phyloP scores from a whole-genome alignment of 2,329 filamentous ascomycete genomes.

The Lachnellula willkommii region DNA sequence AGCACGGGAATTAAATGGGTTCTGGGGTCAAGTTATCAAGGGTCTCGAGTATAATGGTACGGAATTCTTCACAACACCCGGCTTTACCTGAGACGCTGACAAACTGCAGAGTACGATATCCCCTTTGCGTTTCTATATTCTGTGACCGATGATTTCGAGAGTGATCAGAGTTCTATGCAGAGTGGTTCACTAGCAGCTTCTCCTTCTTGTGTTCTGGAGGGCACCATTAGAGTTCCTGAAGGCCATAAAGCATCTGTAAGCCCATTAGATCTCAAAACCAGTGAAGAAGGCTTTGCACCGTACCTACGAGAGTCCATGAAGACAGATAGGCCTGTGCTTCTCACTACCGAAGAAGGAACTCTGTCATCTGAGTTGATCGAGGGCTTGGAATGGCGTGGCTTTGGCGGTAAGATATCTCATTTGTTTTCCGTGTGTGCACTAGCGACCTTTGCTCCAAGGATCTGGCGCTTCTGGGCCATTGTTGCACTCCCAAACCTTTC shows the following conservation, averaged over 20 bases:
- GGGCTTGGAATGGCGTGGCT: slow-evolving; percentile 64
- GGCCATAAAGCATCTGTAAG: slow-evolving; percentile 57
- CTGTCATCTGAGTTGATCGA: slow-evolving; percentile 60
- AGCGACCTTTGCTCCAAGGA: too few relatives aligned
- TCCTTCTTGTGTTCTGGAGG: slow-evolving; percentile 65
- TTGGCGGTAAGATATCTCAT: slow-evolving; percentile 40
- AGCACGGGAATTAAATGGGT: slow-evolving; percentile 66
- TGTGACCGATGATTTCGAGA: slow-evolving; percentile 64
- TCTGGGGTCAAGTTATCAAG: slow-evolving; percentile 66
- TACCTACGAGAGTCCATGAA: slow-evolving; percentile 74
- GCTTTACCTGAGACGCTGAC: slow-evolving; percentile 2
- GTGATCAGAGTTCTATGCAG: slow-evolving; percentile 66
- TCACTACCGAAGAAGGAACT: slow-evolving; percentile 62
- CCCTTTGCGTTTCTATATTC: slow-evolving; percentile 76
- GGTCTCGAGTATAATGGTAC: slow-evolving; percentile 64
- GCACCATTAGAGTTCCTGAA: slow-evolving; percentile 61
- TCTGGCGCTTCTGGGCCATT: too few relatives aligned
- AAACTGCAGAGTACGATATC: slow-evolving; percentile 53
- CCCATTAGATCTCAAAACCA: slow-evolving; percentile 62
- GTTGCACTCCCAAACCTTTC: too few relatives aligned
- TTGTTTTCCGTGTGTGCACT: too few relatives aligned
- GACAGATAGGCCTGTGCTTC: slow-evolving; percentile 58
- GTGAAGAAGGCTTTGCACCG: slow-evolving; percentile 67
- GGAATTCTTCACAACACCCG: neutral
- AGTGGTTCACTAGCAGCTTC: slow-evolving; percentile 59